Percentiles rank a stretch among this genome's conserved stretches.
phyloP scores from a whole-genome alignment of 2,329 filamentous ascomycete species.

The Fusarium irregulare region DNA sequence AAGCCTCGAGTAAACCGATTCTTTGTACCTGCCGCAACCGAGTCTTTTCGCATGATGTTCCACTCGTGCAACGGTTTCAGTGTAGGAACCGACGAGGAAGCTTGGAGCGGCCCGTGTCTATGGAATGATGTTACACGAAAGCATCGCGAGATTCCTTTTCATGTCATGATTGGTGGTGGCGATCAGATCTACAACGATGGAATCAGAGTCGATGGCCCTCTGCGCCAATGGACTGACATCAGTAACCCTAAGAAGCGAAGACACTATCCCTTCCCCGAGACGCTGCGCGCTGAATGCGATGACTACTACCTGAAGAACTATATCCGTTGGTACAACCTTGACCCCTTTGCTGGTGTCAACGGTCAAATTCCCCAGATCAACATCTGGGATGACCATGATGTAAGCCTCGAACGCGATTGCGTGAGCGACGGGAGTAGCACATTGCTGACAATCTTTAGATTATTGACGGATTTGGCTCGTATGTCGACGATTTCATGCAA shows the following conservation, averaged over 20 bases:
- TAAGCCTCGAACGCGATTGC: constrained; percentile 54
- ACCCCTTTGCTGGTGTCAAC: constrained; percentile 86
- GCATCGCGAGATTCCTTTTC: constrained; percentile 84
- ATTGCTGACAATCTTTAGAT: constrained; percentile 67
- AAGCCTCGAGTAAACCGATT: constrained; percentile 75
- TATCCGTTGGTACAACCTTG: constrained; percentile 82
- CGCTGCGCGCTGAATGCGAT: constrained; percentile 85
- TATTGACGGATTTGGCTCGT: constrained; percentile 93
- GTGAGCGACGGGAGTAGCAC: not conserved
- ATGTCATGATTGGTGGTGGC: constrained; percentile 94
- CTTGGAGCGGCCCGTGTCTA: constrained; percentile 89
- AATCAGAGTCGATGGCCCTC: constrained; percentile 84
- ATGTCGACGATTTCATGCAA: constrained; percentile 92
- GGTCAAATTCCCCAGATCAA: constrained; percentile 96
- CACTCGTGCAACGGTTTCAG: constrained; percentile 98
- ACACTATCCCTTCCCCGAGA: constrained; percentile 79
- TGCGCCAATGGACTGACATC: constrained; percentile 85
- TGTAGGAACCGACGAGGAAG: constrained; percentile 83
- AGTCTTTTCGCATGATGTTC: constrained; percentile 99
- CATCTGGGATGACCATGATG: constrained; percentile 96
- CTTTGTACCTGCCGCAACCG: constrained; percentile 82
- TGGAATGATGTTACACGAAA: constrained; percentile 93
- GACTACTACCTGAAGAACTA: constrained; percentile 94
- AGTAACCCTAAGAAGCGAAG: constrained; percentile 85
- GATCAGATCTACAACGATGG: constrained; percentile 98